These are phyloP conservation scores for Sordariomycetes sp. DNA, from an alignment of 2,329 filamentous ascomycete species.

Conservation along the genomic window DNA sequence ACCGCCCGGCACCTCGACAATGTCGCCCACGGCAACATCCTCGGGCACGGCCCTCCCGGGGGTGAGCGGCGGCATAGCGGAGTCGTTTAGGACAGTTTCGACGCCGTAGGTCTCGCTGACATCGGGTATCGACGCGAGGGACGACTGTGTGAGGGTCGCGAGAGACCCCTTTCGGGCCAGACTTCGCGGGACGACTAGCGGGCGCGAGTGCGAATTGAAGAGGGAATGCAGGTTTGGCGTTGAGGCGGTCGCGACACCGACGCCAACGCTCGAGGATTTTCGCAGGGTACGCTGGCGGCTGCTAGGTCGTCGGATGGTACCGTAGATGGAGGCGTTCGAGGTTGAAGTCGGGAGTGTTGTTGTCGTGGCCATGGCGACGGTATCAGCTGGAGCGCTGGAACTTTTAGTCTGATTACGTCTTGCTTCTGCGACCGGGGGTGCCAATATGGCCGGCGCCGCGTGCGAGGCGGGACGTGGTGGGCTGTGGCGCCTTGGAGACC, in stretches of 20 bases:
- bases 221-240: slow-evolving; percentile 44
- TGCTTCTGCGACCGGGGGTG: not conserved
- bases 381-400: slow-evolving; percentile 1
- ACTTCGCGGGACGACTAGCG: slow-evolving; percentile 17
- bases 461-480: not conserved
- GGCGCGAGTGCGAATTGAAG: slow-evolving; percentile 34
- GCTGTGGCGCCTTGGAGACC: not conserved
- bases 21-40: slow-evolving; percentile 60
- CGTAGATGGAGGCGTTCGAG: slow-evolving; percentile 22
- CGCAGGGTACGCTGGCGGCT: slow-evolving; percentile 30
- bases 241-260: slow-evolving; percentile 32
- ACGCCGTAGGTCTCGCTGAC: slow-evolving; percentile 49
- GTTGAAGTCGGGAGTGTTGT: slow-evolving; percentile 24
- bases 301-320: slow-evolving; percentile 19
- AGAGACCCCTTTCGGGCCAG: slow-evolving; percentile 59
- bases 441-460: not conserved
- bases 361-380: slow-evolving; percentile 5
- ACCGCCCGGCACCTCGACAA: slow-evolving; percentile 82
- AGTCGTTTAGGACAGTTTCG: slow-evolving; percentile 31
- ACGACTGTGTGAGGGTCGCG: slow-evolving; percentile 51
- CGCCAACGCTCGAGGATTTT: slow-evolving; percentile 21
- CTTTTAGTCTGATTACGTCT: not conserved
- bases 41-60: slow-evolving; percentile 36
- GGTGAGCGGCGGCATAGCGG: slow-evolving; percentile 29
- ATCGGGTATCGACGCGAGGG: slow-evolving; percentile 54